These are phyloP conservation scores for Xylariaceae sp. DNA, from an alignment of 2,329 filamentous ascomycete genomes.

Conservation along the genomic window DNA sequence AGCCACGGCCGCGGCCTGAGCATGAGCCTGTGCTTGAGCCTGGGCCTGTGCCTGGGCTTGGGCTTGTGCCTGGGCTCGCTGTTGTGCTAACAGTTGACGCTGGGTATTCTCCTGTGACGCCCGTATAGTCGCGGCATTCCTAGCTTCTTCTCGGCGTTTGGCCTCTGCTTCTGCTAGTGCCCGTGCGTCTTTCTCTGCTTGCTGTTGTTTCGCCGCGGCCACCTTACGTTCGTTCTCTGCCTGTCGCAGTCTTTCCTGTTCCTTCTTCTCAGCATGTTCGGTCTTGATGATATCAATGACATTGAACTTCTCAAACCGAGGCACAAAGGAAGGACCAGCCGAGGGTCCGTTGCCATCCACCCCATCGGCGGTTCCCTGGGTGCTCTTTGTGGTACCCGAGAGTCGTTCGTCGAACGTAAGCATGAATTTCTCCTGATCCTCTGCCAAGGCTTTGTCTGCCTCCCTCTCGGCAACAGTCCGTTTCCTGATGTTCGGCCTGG, in stretches of 20 bases:
- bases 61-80: conserved; percentile 10
- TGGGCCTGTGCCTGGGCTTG: conserved; percentile 11
- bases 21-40: conserved; percentile 29
- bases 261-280: conserved; percentile 70
- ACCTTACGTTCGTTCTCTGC: conserved; percentile 53
- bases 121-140: conserved; percentile 10
- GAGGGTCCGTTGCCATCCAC: conserved; percentile 69
- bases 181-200: conserved; percentile 31
- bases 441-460: conserved; percentile 86
- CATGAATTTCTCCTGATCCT: conserved; percentile 88
- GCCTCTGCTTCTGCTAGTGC: conserved; percentile 26
- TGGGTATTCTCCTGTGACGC: conserved; percentile 9
- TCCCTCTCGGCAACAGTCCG: conserved; percentile 91
- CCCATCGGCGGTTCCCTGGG: conserved; percentile 52
- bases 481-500: conserved; percentile 83
- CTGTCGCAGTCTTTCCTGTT: conserved; percentile 67
- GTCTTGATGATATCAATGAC: conserved; percentile 78
- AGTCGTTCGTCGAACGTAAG: conserved; percentile 83
- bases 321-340: conserved; percentile 69
- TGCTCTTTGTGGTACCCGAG: conserved; percentile 53
- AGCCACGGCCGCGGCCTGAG: conserved; percentile 28
- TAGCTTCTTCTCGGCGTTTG: conserved; percentile 19
- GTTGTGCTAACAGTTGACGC: conserved; percentile 11
- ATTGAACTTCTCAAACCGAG: conserved; percentile 87
- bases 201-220: conserved; percentile 38